phyloP scores from a whole-genome alignment of 169 alveolate genomes.

The Haemoproteus tartakovskyi region DNA sequence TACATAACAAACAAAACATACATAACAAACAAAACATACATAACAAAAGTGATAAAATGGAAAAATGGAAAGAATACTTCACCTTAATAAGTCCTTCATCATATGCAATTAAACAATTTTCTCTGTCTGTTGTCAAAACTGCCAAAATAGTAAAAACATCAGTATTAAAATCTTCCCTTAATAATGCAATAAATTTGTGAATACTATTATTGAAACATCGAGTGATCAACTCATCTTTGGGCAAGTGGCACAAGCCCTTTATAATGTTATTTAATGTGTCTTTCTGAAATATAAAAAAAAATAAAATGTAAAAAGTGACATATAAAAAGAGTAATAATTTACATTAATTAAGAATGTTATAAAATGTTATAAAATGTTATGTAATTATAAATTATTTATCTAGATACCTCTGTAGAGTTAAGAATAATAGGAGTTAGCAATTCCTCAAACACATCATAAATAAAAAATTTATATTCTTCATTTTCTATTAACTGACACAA shows the following conservation, averaged over 20 bases:
- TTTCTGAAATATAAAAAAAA: neutral
- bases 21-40: too few species aligned
- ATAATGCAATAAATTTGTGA: slow-evolving; percentile 17
- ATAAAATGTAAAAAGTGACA: neutral
- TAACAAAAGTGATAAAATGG: too few species aligned
- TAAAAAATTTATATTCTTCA: slow-evolving; percentile 28
- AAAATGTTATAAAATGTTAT: neutral
- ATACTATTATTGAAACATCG: slow-evolving; percentile 20
- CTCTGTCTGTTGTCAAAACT: slow-evolving; percentile 21
- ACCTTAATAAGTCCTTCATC: slow-evolving; percentile 62
- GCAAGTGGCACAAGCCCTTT: slow-evolving; percentile 10
- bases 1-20: too few species aligned
- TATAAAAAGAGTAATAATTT: neutral
- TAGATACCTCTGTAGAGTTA: slow-evolving; percentile 35
- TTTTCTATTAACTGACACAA: slow-evolving; percentile 21
- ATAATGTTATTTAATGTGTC: slow-evolving; percentile 41
- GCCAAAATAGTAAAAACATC: slow-evolving; percentile 19
- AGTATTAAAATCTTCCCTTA: slow-evolving; percentile 11
- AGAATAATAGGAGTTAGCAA: slow-evolving; percentile 26
- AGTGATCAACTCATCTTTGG: slow-evolving; percentile 21
- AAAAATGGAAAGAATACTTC: too few species aligned
- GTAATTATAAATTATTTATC: neutral
- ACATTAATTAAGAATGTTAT: too few species aligned
- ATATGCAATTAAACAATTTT: slow-evolving; percentile 47
- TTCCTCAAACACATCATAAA: slow-evolving; percentile 49